Evolutionary conservation across 257 asterid species (phyloP).

Genomic region (Pogostemon cablin): DNA sequence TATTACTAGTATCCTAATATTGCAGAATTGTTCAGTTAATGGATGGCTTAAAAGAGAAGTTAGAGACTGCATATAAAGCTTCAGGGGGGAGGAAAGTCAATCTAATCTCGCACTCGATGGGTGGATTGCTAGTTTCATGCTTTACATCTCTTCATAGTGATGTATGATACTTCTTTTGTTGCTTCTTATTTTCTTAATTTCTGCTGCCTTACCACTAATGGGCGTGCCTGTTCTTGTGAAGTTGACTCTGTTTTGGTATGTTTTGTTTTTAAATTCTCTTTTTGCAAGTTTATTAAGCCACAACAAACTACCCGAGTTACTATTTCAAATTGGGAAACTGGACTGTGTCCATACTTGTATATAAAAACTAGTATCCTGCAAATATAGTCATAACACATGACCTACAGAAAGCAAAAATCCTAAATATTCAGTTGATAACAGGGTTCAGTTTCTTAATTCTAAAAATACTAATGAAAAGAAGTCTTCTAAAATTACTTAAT

Average conservation of each 20-base stretch:
- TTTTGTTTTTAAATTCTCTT: background rate
- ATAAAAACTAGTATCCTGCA: background rate
- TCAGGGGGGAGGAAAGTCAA: constrained; percentile 96
- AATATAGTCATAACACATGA: background rate
- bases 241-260: background rate
- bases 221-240: background rate
- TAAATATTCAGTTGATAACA: background rate
- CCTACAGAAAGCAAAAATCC: background rate
- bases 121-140: constrained; percentile 85
- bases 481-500: background rate
- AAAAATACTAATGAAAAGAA: background rate
- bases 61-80: constrained; percentile 82
- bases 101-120: constrained; percentile 92
- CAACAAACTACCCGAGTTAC: background rate
- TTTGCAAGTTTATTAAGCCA: background rate
- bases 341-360: background rate
- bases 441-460: background rate
- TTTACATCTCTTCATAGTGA: constrained; percentile 65
- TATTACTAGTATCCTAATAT: constrained; percentile 19
- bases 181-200: background rate
- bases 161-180: constrained; percentile 49
- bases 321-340: background rate
- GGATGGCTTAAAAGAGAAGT: constrained; percentile 67
- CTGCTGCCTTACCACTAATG: background rate
- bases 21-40: constrained; percentile 77